Evolutionary conservation across 176 grass and related monocot species (phyloP).

Genomic region (Sorghum bicolor): Sorghum_bicolor_NCBIv3 NC_012870.2:25104001-25104500

Average conservation of each 20-base stretch:
- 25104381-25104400: background rate
- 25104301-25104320: background rate
- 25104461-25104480: slow-evolving; percentile 9
- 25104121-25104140: background rate
- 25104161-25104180: background rate
- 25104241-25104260: background rate
- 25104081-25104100: background rate
- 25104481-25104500: background rate
- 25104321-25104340: background rate
- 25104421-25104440: background rate
- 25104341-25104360: background rate
- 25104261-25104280: slow-evolving; percentile 4
- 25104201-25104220: background rate
- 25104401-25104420: background rate
- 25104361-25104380: background rate
- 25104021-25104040: background rate
- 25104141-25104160: background rate
- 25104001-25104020: background rate
- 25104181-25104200: background rate
- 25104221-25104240: background rate
- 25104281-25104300: background rate
- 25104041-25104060: background rate
- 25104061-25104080: background rate
- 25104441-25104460: slow-evolving; percentile 11
- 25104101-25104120: background rate